These are phyloP conservation scores for Hygrocybe coccinea DNA, from an alignment of 768 basidiomycete species.

Conservation along the genomic window DNA sequence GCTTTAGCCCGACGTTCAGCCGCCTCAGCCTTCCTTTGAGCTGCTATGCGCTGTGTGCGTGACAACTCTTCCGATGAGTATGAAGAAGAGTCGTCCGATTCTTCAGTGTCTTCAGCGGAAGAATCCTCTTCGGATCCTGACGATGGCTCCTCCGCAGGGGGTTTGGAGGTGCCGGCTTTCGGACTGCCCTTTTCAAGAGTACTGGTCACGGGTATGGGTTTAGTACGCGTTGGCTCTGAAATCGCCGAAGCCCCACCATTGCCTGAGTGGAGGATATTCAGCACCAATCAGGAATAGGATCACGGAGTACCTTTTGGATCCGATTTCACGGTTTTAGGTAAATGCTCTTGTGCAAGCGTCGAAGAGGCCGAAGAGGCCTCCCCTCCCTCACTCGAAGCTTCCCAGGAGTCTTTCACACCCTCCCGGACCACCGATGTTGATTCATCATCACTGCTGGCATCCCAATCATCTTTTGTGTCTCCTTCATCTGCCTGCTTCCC, in stretches of 20 bases:
- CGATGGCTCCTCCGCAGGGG: slow-evolving; percentile 27
- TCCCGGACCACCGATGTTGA: slow-evolving; percentile 16
- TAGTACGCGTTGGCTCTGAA: no score
- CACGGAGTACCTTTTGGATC: no score
- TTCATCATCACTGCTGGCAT: slow-evolving; percentile 60
- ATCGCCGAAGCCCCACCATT: no score
- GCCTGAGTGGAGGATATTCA: no score
- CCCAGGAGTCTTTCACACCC: slow-evolving; percentile 45
- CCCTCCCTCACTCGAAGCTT: slow-evolving; percentile 47
- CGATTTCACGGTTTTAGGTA: no score
- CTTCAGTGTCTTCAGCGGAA: slow-evolving; percentile 49
- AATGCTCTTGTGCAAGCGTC: no score
- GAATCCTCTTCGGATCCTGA: slow-evolving; percentile 42
- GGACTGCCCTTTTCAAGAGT: slow-evolving; percentile 12
- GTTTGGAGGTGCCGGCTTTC: slow-evolving; percentile 5
- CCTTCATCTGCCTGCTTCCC: slow-evolving; percentile 30
- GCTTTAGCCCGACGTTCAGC: slow-evolving; percentile 73
- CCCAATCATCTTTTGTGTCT: slow-evolving; percentile 53
- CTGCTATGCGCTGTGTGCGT: slow-evolving; percentile 57
- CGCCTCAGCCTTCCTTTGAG: slow-evolving; percentile 78
- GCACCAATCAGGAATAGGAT: no score
- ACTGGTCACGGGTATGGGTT: no score
- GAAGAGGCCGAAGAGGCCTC: slow-evolving; percentile 13
- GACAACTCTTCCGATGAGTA: slow-evolving; percentile 63
- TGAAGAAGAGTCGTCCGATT: slow-evolving; percentile 43